Evolutionary conservation across 768 basidiomycete genomes (phyloP).

Genomic region (Collybia nuda): DNA sequence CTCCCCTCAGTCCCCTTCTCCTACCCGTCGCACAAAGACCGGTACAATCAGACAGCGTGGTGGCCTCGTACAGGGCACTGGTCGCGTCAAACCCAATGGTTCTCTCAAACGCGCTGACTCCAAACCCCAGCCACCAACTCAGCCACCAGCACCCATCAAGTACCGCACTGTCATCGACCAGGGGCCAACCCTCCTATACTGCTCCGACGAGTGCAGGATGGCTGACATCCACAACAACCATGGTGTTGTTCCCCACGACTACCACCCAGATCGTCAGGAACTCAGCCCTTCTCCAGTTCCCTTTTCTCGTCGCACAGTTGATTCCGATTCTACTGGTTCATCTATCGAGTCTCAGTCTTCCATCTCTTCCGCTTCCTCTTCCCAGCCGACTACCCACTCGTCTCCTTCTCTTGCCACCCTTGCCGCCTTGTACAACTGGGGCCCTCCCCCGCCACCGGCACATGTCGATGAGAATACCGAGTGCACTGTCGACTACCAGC

Average conservation of each 20-base stretch:
- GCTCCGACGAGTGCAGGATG: constrained; percentile 74
- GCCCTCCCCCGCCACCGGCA: constrained; percentile 53
- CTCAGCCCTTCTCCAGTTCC: constrained; percentile 32
- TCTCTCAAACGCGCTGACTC: constrained; percentile 41
- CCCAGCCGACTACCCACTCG: constrained; percentile 22
- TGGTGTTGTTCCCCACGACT: constrained; percentile 42
- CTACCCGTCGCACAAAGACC: constrained; percentile 24
- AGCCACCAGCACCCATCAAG: constrained; percentile 35
- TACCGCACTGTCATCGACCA: constrained; percentile 77
- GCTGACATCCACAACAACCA: constrained; percentile 49
- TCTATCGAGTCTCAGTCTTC: constrained; percentile 33
- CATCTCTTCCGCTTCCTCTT: constrained; percentile 19
- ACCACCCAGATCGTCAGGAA: constrained; percentile 44
- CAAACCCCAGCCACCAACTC: constrained; percentile 19
- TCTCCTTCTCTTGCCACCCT: constrained; percentile 31
- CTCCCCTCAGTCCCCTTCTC: constrained; percentile 11
- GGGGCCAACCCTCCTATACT: constrained; percentile 79
- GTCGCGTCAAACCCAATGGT: constrained; percentile 59
- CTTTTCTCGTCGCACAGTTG: constrained; percentile 26
- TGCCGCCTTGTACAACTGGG: constrained; percentile 41
- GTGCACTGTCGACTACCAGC: constrained; percentile 18
- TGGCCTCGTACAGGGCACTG: constrained; percentile 67
- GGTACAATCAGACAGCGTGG: constrained; percentile 37
- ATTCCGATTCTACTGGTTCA: constrained; percentile 41
- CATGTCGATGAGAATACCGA: constrained; percentile 34